Base-by-base conservation (phyloP, 2,329 filamentous ascomycete species). In the Colletotrichum sp. region DNA sequence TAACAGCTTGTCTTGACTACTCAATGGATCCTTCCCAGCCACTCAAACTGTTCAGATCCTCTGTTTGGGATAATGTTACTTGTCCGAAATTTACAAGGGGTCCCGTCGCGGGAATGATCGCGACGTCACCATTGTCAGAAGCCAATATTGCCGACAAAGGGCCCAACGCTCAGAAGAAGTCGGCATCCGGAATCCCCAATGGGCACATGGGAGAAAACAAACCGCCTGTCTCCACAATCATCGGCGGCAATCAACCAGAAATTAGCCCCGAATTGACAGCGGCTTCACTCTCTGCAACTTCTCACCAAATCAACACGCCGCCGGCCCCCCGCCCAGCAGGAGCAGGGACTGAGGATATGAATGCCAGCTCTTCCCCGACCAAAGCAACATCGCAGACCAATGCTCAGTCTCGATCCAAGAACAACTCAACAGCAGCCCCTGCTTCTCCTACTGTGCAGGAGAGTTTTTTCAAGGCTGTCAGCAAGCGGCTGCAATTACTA, bases 401-500 rank as follows among this genome's bases (percentile, higher is more conserved):
- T 79, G 10, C 76, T 79, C 24, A 84, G 82, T 71, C 84, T 81
- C 81, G 83, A 83, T 76, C 30, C 44, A 74, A 86, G 84, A 87
- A 79, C 80, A 87, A 84, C 28, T 75, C 84, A 65, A 79, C 85
- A 30, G 81, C 88, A 2, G 83, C 89, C 9, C 84, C 90, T 3
- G 85, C 94, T 2, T 91, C 92, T 1, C 96, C 96, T 3, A 96
- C 96, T 0, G 97, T 98, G 1, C 97, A 99, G 84, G 97, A 99
- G 83, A 97, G 95, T 3, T 99, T 99, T 85, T 99, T 98, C 90
- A 99, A 99, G 84, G 95, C 96, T 6, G 94, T 99, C 10, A 95
- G 96, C 78, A 99, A 99, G 84, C 95, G 97, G 2, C 90, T 99
- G 6, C 95, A 96, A 78, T 93, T 96, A 80, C 92, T 99, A 9